Percentiles rank a stretch among this genome's conserved stretches.
These are phyloP conservation scores for Blastomyces gilchristii DNA, from an alignment of 2,329 filamentous ascomycete genomes.

Conservation along the genomic window DNA sequence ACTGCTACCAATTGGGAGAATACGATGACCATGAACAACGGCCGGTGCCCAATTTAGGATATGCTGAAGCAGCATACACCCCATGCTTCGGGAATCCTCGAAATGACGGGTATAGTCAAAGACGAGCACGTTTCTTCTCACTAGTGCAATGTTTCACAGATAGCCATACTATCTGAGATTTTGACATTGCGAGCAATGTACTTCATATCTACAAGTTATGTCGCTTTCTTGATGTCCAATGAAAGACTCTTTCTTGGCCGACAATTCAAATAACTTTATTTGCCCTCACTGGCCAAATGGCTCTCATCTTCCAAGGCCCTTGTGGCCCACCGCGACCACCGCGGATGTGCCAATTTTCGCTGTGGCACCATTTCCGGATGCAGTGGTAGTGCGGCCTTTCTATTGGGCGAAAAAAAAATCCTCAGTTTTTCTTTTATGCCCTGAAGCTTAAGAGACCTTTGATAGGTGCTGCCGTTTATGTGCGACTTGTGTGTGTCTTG, in stretches of 20 bases:
- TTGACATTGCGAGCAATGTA: neutral
- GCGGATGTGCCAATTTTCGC: neutral
- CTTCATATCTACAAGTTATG: neutral
- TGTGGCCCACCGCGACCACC: conserved; percentile 1
- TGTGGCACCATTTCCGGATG: neutral
- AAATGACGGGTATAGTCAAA: neutral
- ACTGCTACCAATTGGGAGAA: neutral
- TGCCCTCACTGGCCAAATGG: neutral
- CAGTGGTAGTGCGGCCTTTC: neutral
- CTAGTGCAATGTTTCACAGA: neutral
- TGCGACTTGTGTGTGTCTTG: neutral
- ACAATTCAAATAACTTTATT: too few relatives aligned
- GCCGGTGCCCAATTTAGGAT: neutral
- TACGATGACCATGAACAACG: neutral
- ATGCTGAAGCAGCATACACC: neutral
- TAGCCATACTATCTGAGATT: neutral
- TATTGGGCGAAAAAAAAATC: neutral
- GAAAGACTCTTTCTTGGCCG: too few relatives aligned
- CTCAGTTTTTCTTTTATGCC: neutral
- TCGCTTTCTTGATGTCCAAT: neutral
- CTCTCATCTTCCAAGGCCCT: neutral
- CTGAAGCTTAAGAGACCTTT: neutral
- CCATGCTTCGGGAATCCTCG: neutral
- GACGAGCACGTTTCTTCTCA: neutral
- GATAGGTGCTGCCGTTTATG: conserved; percentile 3